phyloP scores from a whole-genome alignment of 176 grass and related monocot species.

The Eleusine coracana region DNA sequence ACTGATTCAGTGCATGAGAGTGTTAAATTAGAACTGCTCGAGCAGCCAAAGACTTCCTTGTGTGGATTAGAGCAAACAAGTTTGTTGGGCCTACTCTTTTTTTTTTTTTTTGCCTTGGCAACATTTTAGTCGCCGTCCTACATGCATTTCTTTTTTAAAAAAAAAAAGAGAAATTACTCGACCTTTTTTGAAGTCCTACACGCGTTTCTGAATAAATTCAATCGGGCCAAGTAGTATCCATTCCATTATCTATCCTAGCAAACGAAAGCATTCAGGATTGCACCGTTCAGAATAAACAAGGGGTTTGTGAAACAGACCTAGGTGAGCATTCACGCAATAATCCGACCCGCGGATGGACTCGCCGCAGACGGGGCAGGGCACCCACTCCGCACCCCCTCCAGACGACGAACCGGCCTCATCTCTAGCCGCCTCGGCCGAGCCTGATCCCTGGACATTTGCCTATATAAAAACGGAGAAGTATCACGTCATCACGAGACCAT shows the following conservation, averaged over 20 bases:
- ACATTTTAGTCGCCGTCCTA: not conserved
- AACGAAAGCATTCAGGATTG: not conserved
- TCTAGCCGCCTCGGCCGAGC: not conserved
- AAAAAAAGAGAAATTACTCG: too few species aligned
- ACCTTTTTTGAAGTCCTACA: not conserved
- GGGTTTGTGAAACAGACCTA: constrained; percentile 48
- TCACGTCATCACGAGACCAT: not conserved
- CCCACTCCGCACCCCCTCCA: constrained; percentile 49
- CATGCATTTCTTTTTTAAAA: not conserved
- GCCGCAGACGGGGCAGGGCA: constrained; percentile 79
- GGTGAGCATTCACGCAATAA: constrained; percentile 71
- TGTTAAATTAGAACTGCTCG: not conserved
- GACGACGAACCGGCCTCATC: not conserved
- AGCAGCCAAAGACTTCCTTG: not conserved
- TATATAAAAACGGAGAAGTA: not conserved
- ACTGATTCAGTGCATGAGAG: not conserved
- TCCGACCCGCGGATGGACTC: constrained; percentile 64
- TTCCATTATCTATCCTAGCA: not conserved
- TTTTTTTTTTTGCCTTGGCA: not conserved
- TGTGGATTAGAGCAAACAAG: not conserved
- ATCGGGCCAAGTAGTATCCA: not conserved
- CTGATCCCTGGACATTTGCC: not conserved
- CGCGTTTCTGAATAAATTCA: not conserved
- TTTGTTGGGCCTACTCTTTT: not conserved
- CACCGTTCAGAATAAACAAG: not conserved